Evolutionary conservation across 225 moss, liverwort and hornwort species (phyloP), one percentile per base, ranked within the genome.

Genomic region (Marchantia paleacea): DNA sequence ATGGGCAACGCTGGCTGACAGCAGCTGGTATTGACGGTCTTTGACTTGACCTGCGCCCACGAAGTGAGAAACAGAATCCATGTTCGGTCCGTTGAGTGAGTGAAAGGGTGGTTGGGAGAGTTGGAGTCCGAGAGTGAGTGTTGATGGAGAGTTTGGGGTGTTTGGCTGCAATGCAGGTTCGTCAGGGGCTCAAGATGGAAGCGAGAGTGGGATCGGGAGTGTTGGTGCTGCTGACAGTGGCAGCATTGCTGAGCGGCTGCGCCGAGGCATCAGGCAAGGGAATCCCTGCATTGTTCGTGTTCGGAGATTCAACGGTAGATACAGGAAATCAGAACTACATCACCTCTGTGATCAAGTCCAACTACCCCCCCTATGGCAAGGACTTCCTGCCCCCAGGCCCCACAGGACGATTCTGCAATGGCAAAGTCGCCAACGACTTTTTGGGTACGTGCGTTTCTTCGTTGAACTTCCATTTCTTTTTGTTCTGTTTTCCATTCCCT

Each of bases 251-350:
- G 57, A 2, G 25, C 4, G 12, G 69, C 66, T 51, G 3, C 26
- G n/a, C 53, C 26, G 76, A 76, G 10, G 80, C 77, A 19, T 22
- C 66, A n/a, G 10, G 51, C 18, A 48, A 77, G 62, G 61, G 60
- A 19, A 87, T 89, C 6, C 92, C 85, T 69, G 91, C 89, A 22
- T 81, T 92, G 47, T 92, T 89, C 79, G 82, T 92, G 51, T 88
- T 94, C 75, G 92, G 91, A 22, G 90, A 91, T 69, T 91, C 91
- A 1, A 86, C 86, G 10, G 89, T 87, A 0, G 91, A 92, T 76
- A 88, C 92, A 3, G 91, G 92, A 26, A 94, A 90, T 75, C 91
- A 92, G 75, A 90, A 90, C 75, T 86, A 91, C 81, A 87, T 92
- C 71, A 73, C 84, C 19, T 87, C 90, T 8, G 47, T 94, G 19